Base-by-base conservation (phyloP, 164 flowering plant genomes). In the Amborella trichopoda region DNA sequence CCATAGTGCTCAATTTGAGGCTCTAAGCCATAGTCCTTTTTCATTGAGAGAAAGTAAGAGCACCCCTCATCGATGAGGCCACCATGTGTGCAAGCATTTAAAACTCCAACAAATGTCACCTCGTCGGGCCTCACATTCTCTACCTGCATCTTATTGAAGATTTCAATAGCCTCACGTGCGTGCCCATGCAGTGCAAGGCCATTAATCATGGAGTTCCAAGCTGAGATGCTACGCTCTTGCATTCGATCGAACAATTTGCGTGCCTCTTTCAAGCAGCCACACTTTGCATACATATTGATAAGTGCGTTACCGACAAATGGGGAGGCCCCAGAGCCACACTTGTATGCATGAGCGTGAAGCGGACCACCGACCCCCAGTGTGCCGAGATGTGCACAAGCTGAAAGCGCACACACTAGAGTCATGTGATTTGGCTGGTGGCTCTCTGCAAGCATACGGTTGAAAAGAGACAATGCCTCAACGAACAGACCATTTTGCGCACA, bases 1-100 rank as follows among this genome's bases (percentile, higher is more conserved):
- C 69, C 44, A 48, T 71, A 70, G 58, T 78, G 79, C 46, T 78
- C 73, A 56, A 75, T 65, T 17, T 51, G 60, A 14, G 85, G 81
- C 59, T 65, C 66, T 20, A 78, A 64, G 8, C 48, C 51, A 53
- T 70, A 57, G n/a, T 70, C 74, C 48, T 50, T 36, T 36, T 56
- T 51, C 78, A 70, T 66, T 60, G 58, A 58, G 37, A 68, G 48
- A 46, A 78, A 72, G 55, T 66, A 52, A 6, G 52, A n/a, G 21
- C 70, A 54, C 21, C 76, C 80, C 53, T 56, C 37, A 28, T 75
- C 66, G 16, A 70, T 66, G 47, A 65, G 41, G 14, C 80, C 84
- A 33, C 76, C 57, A 55, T 78, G 76, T 3, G 65, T 55, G 54
- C 81, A 75, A 6, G 77, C 78, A 19, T 73, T 70, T 55, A 75